Conservation (phyloP, 345 rosid genomes). For the Adansonia digitata region DNA sequence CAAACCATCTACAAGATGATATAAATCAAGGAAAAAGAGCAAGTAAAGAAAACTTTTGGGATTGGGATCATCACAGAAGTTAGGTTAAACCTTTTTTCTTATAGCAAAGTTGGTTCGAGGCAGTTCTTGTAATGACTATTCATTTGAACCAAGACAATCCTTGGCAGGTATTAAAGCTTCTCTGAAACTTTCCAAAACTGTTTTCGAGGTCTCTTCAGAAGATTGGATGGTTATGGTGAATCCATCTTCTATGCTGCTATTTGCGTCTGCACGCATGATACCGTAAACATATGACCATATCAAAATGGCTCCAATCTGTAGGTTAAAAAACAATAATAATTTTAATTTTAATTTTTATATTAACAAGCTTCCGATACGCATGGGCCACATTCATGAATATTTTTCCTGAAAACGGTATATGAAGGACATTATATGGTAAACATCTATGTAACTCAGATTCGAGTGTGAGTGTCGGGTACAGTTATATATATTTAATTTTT, state of each 20-base stretch:
- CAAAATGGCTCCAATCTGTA: conserved; percentile 32
- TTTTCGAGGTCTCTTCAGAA: not conserved
- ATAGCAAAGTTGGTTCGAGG: not conserved
- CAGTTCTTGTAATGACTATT: not conserved
- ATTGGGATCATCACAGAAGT: too few relatives aligned
- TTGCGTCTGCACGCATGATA: conserved; percentile 25
- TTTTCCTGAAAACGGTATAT: not conserved
- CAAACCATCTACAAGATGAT: not conserved
- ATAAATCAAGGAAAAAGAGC: not conserved
- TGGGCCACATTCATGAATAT: not conserved
- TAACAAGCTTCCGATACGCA: not conserved
- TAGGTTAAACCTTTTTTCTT: not conserved
- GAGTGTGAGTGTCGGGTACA: too few relatives aligned
- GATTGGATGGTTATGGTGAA: not conserved
- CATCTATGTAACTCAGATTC: too few relatives aligned
- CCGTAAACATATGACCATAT: conserved; percentile 38
- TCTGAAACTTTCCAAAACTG: not conserved
- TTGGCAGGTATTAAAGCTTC: not conserved
- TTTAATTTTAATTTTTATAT: not conserved
- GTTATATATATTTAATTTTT: too few relatives aligned
- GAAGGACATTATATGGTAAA: not conserved
- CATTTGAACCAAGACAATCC: not conserved
- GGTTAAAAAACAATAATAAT: not conserved
- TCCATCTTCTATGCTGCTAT: not conserved
- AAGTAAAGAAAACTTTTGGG: not conserved